phyloP scores from a whole-genome alignment of 2,329 filamentous ascomycete species.

The Calonectria pteridis region DNA sequence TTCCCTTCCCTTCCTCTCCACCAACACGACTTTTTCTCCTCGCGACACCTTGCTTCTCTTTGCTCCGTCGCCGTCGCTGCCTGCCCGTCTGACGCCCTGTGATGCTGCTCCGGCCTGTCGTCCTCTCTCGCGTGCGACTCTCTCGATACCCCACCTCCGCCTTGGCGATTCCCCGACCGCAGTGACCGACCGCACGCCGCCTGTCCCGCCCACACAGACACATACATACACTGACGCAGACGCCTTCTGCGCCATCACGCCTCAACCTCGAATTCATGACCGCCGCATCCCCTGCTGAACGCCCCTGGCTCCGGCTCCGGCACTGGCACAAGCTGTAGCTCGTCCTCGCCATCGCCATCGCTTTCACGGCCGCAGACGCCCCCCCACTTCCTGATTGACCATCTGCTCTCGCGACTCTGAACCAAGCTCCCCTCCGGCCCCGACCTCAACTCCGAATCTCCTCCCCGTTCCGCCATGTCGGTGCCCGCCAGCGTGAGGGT shows the following conservation, averaged over 20 bases:
- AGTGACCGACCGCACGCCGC: slow-evolving; percentile 23
- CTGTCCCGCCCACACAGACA: slow-evolving; percentile 25
- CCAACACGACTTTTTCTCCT: slow-evolving; percentile 1
- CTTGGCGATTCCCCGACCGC: slow-evolving; percentile 38
- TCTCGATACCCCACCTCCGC: slow-evolving; percentile 35
- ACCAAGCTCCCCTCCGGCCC: slow-evolving; percentile 11
- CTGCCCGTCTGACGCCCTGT: slow-evolving; percentile 8
- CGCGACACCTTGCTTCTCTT: not conserved
- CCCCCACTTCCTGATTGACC: slow-evolving; percentile 34
- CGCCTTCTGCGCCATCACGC: slow-evolving; percentile 26
- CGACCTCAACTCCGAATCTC: slow-evolving; percentile 18
- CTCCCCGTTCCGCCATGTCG: slow-evolving; percentile 38
- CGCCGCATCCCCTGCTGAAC: slow-evolving; percentile 37
- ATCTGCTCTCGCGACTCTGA: slow-evolving; percentile 24
- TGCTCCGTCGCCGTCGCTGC: not conserved
- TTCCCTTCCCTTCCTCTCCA: slow-evolving; percentile 20
- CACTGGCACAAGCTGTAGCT: slow-evolving; percentile 30
- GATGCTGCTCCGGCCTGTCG: slow-evolving; percentile 25
- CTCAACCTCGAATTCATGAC: slow-evolving; percentile 41
- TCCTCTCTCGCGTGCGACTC: slow-evolving; percentile 30
- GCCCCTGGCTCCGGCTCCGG: slow-evolving; percentile 35
- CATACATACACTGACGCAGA: slow-evolving; percentile 2
- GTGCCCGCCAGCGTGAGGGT: slow-evolving; percentile 78
- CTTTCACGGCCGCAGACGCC: slow-evolving; percentile 32
- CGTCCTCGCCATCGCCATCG: slow-evolving; percentile 23